Evolutionary conservation across 257 asterid species (phyloP).

Genomic region (Misopates orontium): DNA sequence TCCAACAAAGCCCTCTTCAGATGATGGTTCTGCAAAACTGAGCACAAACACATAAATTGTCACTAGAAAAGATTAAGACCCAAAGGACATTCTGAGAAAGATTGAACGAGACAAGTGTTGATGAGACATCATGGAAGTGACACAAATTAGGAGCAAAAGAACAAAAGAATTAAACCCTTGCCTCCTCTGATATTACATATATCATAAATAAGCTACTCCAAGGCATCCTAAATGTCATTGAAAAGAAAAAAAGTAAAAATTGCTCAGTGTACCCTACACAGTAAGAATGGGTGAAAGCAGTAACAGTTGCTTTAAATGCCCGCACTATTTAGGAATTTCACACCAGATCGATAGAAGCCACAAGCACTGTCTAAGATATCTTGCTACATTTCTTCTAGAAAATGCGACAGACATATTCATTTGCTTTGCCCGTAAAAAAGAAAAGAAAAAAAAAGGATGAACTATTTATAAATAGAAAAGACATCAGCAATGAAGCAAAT

Average conservation of each 20-base stretch:
- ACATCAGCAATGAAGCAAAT: background rate
- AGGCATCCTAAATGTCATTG: background rate
- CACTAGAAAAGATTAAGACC: slow-evolving; percentile 16
- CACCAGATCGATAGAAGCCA: background rate
- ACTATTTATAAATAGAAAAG: background rate
- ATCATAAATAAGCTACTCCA: slow-evolving; percentile 11
- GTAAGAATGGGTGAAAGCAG: slow-evolving; percentile 1
- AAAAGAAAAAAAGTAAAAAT: slow-evolving; percentile 2
- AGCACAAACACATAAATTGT: slow-evolving; percentile 24
- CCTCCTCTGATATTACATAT: background rate
- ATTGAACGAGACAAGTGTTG: slow-evolving; percentile 6
- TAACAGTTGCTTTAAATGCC: background rate
- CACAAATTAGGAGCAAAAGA: slow-evolving; percentile 19
- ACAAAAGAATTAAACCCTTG: background rate
- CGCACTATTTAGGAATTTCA: slow-evolving; percentile 13
- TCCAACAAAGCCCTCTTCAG: slow-evolving; percentile 58
- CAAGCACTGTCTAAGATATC: background rate
- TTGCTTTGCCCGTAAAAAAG: background rate
- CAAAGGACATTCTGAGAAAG: slow-evolving; percentile 14
- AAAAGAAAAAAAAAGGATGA: no score
- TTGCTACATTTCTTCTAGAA: background rate
- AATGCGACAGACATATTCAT: background rate
- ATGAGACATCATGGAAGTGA: slow-evolving; percentile 13
- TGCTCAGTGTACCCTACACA: background rate
- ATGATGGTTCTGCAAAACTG: slow-evolving; percentile 72